These are phyloP conservation scores for Oenanthe javanica DNA, from an alignment of 140 eudicot genomes.

Conservation along the genomic window DNA sequence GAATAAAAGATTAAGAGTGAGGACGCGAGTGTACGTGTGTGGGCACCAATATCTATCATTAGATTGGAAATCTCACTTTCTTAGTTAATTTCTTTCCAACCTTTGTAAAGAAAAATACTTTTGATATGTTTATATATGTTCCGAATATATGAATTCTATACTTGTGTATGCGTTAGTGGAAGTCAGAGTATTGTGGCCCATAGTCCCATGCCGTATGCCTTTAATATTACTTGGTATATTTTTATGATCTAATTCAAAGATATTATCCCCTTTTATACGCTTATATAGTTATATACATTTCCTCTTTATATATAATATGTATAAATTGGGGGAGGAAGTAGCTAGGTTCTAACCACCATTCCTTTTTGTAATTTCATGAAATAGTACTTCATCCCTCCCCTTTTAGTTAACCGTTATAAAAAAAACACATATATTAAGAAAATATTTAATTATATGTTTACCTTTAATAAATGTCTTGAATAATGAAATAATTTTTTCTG, in stretches of 20 bases:
- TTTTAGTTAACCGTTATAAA: no score
- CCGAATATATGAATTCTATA: constrained; percentile 21
- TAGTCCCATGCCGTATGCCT: background rate
- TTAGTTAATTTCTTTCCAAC: constrained; percentile 16
- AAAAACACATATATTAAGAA: no score
- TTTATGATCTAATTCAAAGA: background rate
- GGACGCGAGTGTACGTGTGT: constrained; percentile 16
- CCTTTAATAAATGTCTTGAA: no score
- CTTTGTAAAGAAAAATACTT: background rate
- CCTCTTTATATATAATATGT: no score
- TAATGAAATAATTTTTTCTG: no score
- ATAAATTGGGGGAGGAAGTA: no score
- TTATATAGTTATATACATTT: no score
- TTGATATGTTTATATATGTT: constrained; percentile 28
- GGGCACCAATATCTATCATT: constrained; percentile 9
- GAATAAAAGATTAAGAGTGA: constrained; percentile 17
- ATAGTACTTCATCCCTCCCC: no score
- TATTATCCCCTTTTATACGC: no score
- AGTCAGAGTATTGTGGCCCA: constrained; percentile 42
- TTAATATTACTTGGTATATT: background rate
- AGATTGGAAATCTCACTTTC: background rate
- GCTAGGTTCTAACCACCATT: no score
- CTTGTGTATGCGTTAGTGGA: constrained; percentile 36
- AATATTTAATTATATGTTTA: no score
- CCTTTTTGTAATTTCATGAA: no score